These are phyloP conservation scores for Articulospora tetracladia DNA, from an alignment of 495 filamentous ascomycete species.

Conservation along the genomic window DNA sequence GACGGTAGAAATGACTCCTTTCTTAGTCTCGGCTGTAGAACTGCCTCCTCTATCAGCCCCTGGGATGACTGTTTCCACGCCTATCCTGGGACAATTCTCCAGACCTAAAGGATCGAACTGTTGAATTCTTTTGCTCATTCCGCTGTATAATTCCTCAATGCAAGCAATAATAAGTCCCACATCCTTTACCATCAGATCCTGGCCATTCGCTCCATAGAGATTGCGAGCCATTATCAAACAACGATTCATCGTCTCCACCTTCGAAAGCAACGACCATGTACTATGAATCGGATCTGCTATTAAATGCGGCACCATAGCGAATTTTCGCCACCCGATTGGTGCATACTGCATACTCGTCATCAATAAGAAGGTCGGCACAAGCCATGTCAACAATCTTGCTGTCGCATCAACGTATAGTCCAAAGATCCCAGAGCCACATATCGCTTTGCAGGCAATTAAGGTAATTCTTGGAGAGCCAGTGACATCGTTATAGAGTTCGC, in stretches of 20 bases:
- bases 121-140: too few relatives aligned
- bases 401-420: neutral
- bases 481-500: neutral
- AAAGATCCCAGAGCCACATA: neutral
- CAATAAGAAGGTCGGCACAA: neutral
- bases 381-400: neutral
- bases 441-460: neutral
- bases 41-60: too few relatives aligned
- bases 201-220: neutral
- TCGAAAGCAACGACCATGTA: neutral
- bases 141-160: neutral
- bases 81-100: too few relatives aligned
- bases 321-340: neutral
- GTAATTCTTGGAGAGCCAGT: neutral
- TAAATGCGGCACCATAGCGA: neutral
- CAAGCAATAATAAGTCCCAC: neutral
- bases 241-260: neutral
- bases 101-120: too few relatives aligned
- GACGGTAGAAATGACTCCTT: too few relatives aligned
- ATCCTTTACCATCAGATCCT: neutral
- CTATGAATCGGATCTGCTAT: constrained; percentile 4
- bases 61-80: too few relatives aligned
- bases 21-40: too few relatives aligned
- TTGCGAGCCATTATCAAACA: neutral
- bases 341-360: constrained; percentile 4